A percentile compares a stretch with the other conserved stretches of the same genome.
Conservation (phyloP, 1,284 basidiomycete species). For the Microbotryum violaceum region DNA sequence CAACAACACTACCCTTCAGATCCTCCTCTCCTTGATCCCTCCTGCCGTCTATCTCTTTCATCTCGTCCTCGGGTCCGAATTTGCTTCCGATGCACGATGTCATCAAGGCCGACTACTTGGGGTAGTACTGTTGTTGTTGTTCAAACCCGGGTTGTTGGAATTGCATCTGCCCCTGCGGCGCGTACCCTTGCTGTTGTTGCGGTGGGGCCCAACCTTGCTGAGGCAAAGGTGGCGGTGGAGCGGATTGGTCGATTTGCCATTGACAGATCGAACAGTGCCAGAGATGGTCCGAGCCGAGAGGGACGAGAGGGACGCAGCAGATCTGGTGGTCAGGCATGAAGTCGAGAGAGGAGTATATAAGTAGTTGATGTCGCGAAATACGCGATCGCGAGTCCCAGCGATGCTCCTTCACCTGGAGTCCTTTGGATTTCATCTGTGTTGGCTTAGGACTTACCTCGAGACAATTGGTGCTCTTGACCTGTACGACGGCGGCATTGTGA, state of each 20-base stretch:
- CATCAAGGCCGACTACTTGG: no score
- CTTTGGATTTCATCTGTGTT: background rate
- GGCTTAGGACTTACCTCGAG: background rate
- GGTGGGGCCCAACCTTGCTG: constrained; percentile 11
- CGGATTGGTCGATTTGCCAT: constrained; percentile 15
- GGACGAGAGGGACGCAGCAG: constrained; percentile 23
- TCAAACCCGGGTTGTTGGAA: constrained; percentile 2
- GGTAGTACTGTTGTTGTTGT: no score
- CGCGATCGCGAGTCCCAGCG: background rate
- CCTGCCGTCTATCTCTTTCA: no score
- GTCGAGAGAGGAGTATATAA: background rate
- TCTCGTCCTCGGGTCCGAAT: no score
- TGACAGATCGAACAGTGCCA: constrained; percentile 26
- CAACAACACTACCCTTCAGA: no score
- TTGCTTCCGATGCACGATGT: no score
- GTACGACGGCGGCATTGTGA: constrained; percentile 1
- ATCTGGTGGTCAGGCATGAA: constrained; percentile 12
- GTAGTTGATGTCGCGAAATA: background rate
- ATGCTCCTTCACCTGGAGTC: background rate
- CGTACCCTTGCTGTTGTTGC: constrained; percentile 5
- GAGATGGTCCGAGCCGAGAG: constrained; percentile 16
- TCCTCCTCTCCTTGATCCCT: no score
- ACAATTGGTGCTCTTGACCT: constrained; percentile 1
- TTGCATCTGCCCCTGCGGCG: constrained; percentile 11
- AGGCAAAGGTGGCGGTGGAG: constrained; percentile 14